Percentiles rank a stretch among this genome's conserved stretches.
These are phyloP conservation scores for Saccharomycopsis oosterbeekiorum DNA, from an alignment of 805 yeast species.

Conservation along the genomic window DNA sequence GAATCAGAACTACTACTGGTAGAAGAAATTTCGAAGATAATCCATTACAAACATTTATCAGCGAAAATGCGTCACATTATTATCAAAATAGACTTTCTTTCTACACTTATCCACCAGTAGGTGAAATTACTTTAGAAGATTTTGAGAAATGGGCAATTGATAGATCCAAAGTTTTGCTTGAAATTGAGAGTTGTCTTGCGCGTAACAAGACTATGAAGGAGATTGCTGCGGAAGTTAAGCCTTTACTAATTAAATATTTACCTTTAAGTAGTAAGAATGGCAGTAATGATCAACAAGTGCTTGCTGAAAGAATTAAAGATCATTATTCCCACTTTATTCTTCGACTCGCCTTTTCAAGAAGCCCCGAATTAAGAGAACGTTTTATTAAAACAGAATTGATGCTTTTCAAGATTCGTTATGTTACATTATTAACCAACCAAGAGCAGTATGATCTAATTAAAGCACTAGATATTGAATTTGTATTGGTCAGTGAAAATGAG, in stretches of 20 bases:
- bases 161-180: slow-evolving; percentile 70
- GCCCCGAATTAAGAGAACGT: slow-evolving; percentile 70
- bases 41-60: slow-evolving; percentile 18
- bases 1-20: slow-evolving; percentile 55
- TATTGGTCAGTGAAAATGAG: slow-evolving; percentile 54
- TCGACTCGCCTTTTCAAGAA: slow-evolving; percentile 81
- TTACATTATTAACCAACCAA: slow-evolving; percentile 22
- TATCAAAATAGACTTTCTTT: slow-evolving; percentile 61
- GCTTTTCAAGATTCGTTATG: slow-evolving; percentile 64
- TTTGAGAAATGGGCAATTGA: slow-evolving; percentile 96
- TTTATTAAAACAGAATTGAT: slow-evolving; percentile 69
- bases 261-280: slow-evolving; percentile 41
- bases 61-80: slow-evolving; percentile 26
- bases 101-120: slow-evolving; percentile 66
- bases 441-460: slow-evolving; percentile 70
- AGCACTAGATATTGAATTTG: slow-evolving; percentile 61
- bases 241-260: slow-evolving; percentile 50
- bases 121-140: slow-evolving; percentile 83
- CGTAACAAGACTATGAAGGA: slow-evolving; percentile 58
- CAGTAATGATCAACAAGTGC: slow-evolving; percentile 28
- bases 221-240: slow-evolving; percentile 53
- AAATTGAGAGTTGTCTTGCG: slow-evolving; percentile 66
- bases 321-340: slow-evolving; percentile 86
- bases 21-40: slow-evolving; percentile 53
- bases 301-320: slow-evolving; percentile 71